Base-by-base conservation (phyloP, 192 early-diverging fungal genomes). In the Backusella sp. region DNA sequence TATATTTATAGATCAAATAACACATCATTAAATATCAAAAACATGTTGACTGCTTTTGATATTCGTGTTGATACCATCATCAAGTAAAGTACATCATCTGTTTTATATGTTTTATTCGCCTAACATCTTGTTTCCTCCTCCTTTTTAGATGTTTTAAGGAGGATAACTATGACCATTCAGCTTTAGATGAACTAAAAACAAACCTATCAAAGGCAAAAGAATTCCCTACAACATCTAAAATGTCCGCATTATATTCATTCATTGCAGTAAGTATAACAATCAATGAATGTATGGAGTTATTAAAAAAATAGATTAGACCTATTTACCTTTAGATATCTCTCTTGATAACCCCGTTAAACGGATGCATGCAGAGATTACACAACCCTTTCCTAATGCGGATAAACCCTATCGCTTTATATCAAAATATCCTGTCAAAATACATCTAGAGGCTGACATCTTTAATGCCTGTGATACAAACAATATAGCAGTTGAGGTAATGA, bases 41-140 rank as follows among this genome's bases (percentile, higher is more conserved):
- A 71, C 75, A 87, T 87, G 84, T 72, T 87, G 5, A 52, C 76
- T 14, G 68, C 79, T 19, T 81, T 81, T 62, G 76, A 82, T 42
- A 79, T 82, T 65, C 74, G 86, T 44, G 68, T 85, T 21, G 73
- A 74, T 21, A 70, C 74, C 35, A 72, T 87, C 21, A 73, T 82
- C 59, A 56, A 68, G 28, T 83, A 82, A n/a, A 74, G 32, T 49
- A 70, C 0, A 76, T 68, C 67, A 15, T 75, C 68, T 52, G 35
- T 80, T 28, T 2, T 68, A 72, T 5, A 73, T 66, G 0, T 19
- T 14, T 15, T 44, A 68, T 35, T 6, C 34, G 35, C 21, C 19
- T 17, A 19, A 44, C 28, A 9, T 6, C 46, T 32, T 32, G 32
- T 3, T 32, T 32, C 26, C 3, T 8, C 41, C 32, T 35, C 28